phyloP scores from a whole-genome alignment of 345 rosid species.

The Hirschfeldia incana region DNA sequence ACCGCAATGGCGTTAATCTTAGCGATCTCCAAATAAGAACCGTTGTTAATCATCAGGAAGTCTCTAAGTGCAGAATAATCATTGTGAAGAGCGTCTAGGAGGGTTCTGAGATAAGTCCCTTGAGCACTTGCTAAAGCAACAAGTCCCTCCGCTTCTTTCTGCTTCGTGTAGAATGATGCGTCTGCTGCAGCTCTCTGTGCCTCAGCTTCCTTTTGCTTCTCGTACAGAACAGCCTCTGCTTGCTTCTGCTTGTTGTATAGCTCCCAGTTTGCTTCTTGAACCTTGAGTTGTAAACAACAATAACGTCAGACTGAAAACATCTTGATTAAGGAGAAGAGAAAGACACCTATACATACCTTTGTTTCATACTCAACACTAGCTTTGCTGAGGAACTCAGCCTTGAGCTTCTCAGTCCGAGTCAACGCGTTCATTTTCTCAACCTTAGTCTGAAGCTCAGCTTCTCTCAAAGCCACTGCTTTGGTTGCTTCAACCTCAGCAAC shows the following conservation, averaged over 20 bases:
- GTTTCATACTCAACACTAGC: conserved; percentile 85
- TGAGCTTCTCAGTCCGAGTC: conserved; percentile 70
- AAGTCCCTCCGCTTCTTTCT: conserved; percentile 69
- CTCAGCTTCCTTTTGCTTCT: conserved; percentile 58
- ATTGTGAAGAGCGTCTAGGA: conserved; percentile 54
- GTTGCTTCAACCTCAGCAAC: conserved; percentile 78
- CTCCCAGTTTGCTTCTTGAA: conserved; percentile 80
- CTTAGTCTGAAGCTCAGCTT: conserved; percentile 71
- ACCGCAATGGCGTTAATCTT: conserved; percentile 59
- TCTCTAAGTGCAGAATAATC: conserved; percentile 59
- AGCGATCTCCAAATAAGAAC: conserved; percentile 59
- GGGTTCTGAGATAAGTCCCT: conserved; percentile 55
- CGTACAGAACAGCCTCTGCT: conserved; percentile 61
- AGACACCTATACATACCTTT: conserved; percentile 7
- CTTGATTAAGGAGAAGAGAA: no score
- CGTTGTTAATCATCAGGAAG: conserved; percentile 60
- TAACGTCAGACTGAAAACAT: not conserved
- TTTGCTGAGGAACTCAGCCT: conserved; percentile 72
- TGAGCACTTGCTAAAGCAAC: conserved; percentile 62
- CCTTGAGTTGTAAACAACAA: conserved; percentile 18
- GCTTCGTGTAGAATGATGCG: conserved; percentile 57
- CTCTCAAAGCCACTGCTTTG: conserved; percentile 67
- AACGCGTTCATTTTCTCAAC: conserved; percentile 78
- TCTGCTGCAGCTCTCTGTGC: conserved; percentile 69
- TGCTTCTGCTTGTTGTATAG: conserved; percentile 61